These are phyloP conservation scores for Naganishia vishniacii DNA, from an alignment of 768 basidiomycete species.

Conservation along the genomic window DNA sequence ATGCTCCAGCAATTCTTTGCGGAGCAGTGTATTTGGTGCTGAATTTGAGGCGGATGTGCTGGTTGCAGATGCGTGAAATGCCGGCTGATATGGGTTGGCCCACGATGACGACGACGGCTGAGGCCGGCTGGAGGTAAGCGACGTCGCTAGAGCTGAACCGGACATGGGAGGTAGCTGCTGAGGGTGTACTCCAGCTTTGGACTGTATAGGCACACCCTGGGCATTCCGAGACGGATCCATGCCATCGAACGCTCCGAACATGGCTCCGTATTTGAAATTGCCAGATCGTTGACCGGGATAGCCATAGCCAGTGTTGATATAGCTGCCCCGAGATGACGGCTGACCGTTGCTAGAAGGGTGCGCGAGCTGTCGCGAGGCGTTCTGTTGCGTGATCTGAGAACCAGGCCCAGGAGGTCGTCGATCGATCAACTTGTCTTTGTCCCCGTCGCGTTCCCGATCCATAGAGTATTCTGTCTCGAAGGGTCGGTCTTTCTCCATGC, in stretches of 20 bases:
- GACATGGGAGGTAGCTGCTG: neutral
- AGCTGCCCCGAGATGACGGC: slow-evolving; percentile 6
- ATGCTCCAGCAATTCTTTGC: slow-evolving; percentile 44
- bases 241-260: slow-evolving; percentile 20
- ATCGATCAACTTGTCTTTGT: slow-evolving; percentile 17
- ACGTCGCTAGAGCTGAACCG: neutral
- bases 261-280: slow-evolving; percentile 20
- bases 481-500: neutral
- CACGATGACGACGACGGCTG: slow-evolving; percentile 9
- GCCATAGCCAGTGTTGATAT: slow-evolving; percentile 13
- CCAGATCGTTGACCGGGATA: slow-evolving; percentile 9
- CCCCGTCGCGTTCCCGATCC: slow-evolving; percentile 8
- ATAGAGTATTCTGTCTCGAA: neutral
- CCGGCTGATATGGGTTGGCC: slow-evolving; percentile 16
- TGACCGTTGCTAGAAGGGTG: neutral
- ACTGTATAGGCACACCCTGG: neutral
- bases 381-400: slow-evolving; percentile 11
- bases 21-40: slow-evolving; percentile 29
- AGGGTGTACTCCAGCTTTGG: neutral
- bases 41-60: neutral
- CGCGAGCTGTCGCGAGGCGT: neutral
- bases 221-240: neutral
- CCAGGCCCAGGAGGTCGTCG: slow-evolving; percentile 18
- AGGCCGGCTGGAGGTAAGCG: neutral
- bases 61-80: neutral